Base-by-base conservation (phyloP, 2,329 filamentous ascomycete species). In the Colletotrichum tofieldiae region DNA sequence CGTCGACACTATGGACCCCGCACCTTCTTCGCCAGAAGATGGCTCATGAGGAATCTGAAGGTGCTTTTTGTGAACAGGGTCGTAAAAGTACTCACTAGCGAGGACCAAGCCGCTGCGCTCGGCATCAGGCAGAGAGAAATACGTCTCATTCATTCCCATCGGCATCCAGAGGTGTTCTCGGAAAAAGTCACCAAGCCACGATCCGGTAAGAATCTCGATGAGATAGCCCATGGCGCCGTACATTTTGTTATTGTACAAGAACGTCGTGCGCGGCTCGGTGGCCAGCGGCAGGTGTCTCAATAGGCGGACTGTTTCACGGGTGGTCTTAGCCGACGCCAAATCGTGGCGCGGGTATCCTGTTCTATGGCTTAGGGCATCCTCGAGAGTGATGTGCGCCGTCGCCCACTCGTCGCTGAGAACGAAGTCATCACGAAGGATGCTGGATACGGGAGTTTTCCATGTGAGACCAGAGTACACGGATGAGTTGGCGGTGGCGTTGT, bases 341-440 rank as follows among this genome's bases (percentile, higher is more conserved):
- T 86, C 84, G 76, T 85, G 86, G 47, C 80, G 74, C 1, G 87
- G 80, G 71, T 88, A 80, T 12, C 88, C 88, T 0, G 84, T 87
- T 5, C 87, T 82, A 75, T 91, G 88, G 61, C 84, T 83, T 0
- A 88, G 80, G 2, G 87, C 84, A 67, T 91, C 89, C 67, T 90
- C 86, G 8, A 90, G 77, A 0, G 87, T 90, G 51, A 89, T 77
- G 71, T 86, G 83, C 32, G 80, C 77, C 1, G 86, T 90, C 18
- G 84, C 82, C 76, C 82, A 84, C 0, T 81, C 79, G 63, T 86
- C 84, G 16, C 81, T 73, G 14, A 89, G 79, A 1, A 88, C 83
- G 71, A 90, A 90, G 62, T 90, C 88, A 1, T 86, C 85, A 0
- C 82, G 82, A 4, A 90, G 81, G 0, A 90, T 77, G 20, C 79